Conservation (phyloP, 495 filamentous ascomycete species). For the Lichenothelia convexa region DNA sequence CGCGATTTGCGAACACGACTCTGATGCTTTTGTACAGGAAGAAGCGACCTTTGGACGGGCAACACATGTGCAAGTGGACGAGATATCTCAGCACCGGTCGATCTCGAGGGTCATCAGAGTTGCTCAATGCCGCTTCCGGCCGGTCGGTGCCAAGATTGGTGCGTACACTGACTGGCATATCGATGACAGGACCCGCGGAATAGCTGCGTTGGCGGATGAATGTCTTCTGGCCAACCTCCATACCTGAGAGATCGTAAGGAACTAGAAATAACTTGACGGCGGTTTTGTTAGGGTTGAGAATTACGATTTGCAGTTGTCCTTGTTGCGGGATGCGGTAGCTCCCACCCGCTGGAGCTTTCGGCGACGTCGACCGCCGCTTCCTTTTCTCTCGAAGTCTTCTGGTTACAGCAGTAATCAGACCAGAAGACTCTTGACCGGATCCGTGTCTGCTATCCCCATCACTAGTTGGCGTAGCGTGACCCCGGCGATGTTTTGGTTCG, state of each 20-base stretch:
- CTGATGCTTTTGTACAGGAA: slow-evolving; percentile 83
- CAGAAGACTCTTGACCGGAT: slow-evolving; percentile 2
- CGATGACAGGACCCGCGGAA: slow-evolving; percentile 71
- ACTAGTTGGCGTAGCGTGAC: slow-evolving; percentile 19
- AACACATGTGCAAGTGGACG: slow-evolving; percentile 86
- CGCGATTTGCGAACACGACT: slow-evolving; percentile 94
- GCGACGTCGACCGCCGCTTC: slow-evolving; percentile 40
- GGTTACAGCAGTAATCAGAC: slow-evolving; percentile 14
- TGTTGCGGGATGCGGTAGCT: slow-evolving; percentile 90
- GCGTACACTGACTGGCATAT: slow-evolving; percentile 35
- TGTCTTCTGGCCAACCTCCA: slow-evolving; percentile 89
- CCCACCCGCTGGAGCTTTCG: slow-evolving; percentile 58
- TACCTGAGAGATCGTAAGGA: slow-evolving; percentile 87
- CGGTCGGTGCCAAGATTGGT: slow-evolving; percentile 27
- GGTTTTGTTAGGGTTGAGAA: slow-evolving; percentile 93
- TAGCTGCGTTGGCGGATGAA: slow-evolving; percentile 93
- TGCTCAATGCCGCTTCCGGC: slow-evolving; percentile 25
- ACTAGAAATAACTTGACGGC: slow-evolving; percentile 90
- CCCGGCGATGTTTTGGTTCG: slow-evolving; percentile 27
- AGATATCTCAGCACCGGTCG: slow-evolving; percentile 78
- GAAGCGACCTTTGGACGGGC: slow-evolving; percentile 63
- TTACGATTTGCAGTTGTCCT: slow-evolving; percentile 90
- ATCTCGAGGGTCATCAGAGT: slow-evolving; percentile 33
- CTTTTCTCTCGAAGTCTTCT: slow-evolving; percentile 35
- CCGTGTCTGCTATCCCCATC: slow-evolving; percentile 1